These are phyloP conservation scores for Eudorina sp. DNA, from an alignment of 139 green algal genomes.

Conservation along the genomic window DNA sequence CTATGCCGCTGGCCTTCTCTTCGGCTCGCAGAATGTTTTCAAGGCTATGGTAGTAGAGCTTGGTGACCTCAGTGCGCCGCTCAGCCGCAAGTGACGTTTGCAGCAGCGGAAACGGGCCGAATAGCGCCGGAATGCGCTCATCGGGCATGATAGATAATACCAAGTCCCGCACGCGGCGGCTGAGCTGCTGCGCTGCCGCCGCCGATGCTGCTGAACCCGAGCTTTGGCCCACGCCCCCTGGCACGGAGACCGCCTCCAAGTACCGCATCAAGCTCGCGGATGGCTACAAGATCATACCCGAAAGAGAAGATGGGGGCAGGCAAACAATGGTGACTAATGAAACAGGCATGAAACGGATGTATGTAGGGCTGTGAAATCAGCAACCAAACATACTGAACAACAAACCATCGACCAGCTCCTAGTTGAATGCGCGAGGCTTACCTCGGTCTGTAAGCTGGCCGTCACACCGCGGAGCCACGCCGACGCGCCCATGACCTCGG, in stretches of 20 bases:
- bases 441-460: background rate
- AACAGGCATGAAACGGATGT: too few relatives aligned
- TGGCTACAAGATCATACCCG: slow-evolving; percentile 34
- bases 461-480: slow-evolving; percentile 68
- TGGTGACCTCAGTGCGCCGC: slow-evolving; percentile 61
- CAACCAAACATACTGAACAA: too few relatives aligned
- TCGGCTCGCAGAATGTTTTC: slow-evolving; percentile 66
- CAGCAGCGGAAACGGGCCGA: slow-evolving; percentile 50
- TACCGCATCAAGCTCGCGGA: slow-evolving; percentile 42
- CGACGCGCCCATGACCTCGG: slow-evolving; percentile 62
- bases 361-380: too few relatives aligned
- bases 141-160: slow-evolving; percentile 51
- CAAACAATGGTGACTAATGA: too few relatives aligned
- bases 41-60: slow-evolving; percentile 82
- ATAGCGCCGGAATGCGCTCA: background rate
- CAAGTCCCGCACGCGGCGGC: slow-evolving; percentile 48
- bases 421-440: too few relatives aligned
- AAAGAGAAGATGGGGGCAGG: background rate
- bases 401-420: too few relatives aligned
- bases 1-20: slow-evolving; percentile 40
- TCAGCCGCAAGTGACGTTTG: slow-evolving; percentile 53
- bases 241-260: slow-evolving; percentile 16
- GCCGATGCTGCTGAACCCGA: background rate
- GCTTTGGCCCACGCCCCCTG: background rate
- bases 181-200: slow-evolving; percentile 1